Base-by-base conservation (phyloP, 495 filamentous ascomycete species). In the Trichoderma reesei region DNA sequence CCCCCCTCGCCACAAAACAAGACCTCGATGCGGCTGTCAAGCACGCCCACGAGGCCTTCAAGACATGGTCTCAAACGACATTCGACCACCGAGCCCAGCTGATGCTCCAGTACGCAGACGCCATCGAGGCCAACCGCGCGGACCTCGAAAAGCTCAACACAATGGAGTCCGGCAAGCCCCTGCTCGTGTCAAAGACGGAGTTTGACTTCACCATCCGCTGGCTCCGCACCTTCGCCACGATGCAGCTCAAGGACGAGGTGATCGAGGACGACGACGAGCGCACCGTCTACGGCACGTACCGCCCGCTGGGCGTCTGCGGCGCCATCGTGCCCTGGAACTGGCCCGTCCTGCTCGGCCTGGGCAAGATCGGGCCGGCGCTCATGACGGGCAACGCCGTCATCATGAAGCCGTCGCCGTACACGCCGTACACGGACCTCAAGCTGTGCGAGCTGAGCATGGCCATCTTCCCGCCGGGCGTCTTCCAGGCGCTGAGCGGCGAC, bases 321-420 rank as follows among this genome's bases (percentile, higher is more conserved):
- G 83, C 78, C 62, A 84, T 86, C 65, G 74, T 76, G 48, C 85
- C 86, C 0, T 88, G 85, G 82, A 88, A 88, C 78, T 88, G 82
- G 71, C 84, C 85, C n/a, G 61, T 86, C 2, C 74, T 85, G 51
- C 76, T 86, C 5, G 72, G 77, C 11, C 74, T 76, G 59, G 78
- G 82, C 60, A 86, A 87, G 67, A 76, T 86, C 26, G 78, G 76
- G 1, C 79, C 82, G 0, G 77, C 83, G 14, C 72, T 88, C 1
- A 68, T 85, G 8, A 85, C 86, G 0, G 86, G 85, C 34, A 85
- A 85, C 73, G 77, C 79, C 61, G 79, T 86, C 61, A 86, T 88
- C 72, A 76, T 87, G 69, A 88, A 88, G 72, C 80, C 82, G 0
- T 80, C 84, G 0, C 82, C 85, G 0, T 87, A 85, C 73, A 88